Conservation (phyloP, 768 basidiomycete genomes). For the Russula foetens region DNA sequence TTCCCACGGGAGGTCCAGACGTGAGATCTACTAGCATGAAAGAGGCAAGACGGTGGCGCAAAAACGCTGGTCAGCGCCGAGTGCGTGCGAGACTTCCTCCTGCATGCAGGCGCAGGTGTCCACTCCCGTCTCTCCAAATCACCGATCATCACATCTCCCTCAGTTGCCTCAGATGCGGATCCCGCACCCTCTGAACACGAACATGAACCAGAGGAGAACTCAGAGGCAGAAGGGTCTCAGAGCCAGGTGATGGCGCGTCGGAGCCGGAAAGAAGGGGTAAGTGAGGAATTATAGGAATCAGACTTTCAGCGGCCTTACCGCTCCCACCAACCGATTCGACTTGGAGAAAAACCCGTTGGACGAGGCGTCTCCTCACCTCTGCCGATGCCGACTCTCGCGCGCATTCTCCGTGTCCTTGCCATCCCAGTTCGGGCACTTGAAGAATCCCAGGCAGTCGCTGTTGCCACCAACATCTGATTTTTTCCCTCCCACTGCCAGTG, state of each 20-base stretch:
- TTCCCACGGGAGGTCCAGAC: too few species aligned
- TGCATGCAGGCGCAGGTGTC: conserved; percentile 35
- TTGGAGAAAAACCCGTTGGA: conserved; percentile 29
- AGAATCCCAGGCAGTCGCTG: conserved; percentile 49
- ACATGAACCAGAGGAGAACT: neutral
- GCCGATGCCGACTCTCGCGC: conserved; percentile 64
- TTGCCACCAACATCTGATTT: conserved; percentile 19
- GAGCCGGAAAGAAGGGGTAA: conserved; percentile 16
- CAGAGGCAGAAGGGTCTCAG: neutral
- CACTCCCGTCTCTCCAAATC: conserved; percentile 27
- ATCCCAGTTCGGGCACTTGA: conserved; percentile 65
- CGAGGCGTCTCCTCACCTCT: conserved; percentile 27
- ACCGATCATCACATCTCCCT: conserved; percentile 33
- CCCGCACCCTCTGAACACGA: conserved; percentile 44
- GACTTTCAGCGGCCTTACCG: conserved; percentile 27
- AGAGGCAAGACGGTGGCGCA: too few species aligned
- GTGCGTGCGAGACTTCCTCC: too few species aligned
- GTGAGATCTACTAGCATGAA: too few species aligned
- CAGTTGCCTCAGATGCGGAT: conserved; percentile 45
- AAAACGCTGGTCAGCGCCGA: too few species aligned
- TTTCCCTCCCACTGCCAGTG: conserved; percentile 20
- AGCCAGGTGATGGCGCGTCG: conserved; percentile 9
- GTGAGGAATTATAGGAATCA: conserved; percentile 23
- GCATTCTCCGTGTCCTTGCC: conserved; percentile 77
- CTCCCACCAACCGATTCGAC: conserved; percentile 27